Evolutionary conservation across 176 grass and related monocot species (phyloP).

Genomic region (Rhynchospora tenuis): DNA sequence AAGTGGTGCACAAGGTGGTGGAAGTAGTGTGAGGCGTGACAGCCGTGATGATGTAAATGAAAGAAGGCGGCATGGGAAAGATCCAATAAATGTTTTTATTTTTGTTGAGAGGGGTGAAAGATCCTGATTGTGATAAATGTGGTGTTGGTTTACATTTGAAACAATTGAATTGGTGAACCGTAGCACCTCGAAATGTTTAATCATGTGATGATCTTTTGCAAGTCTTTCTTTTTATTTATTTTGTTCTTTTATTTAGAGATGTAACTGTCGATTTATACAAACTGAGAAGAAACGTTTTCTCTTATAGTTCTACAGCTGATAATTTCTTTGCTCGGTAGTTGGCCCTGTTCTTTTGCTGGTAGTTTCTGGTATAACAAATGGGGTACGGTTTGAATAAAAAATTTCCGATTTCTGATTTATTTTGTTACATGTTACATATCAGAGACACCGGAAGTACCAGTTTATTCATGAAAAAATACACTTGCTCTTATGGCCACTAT

Average conservation of each 20-base stretch:
- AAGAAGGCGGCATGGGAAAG: background rate
- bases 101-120: background rate
- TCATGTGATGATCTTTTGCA: background rate
- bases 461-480: background rate
- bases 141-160: background rate
- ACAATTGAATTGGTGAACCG: background rate
- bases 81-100: background rate
- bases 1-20: background rate
- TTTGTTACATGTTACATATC: background rate
- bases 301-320: background rate
- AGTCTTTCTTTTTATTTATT: background rate
- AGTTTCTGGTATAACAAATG: background rate
- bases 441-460: background rate
- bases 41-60: background rate
- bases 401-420: background rate
- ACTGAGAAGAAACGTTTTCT: background rate
- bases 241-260: background rate
- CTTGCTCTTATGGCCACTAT: no score
- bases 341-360: background rate
- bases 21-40: background rate
- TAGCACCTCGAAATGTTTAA: background rate
- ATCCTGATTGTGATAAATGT: background rate
- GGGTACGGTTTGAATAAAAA: background rate
- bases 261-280: background rate
- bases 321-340: background rate